Base-by-base conservation (phyloP, 768 basidiomycete genomes). In the Collybia mongolica region DNA sequence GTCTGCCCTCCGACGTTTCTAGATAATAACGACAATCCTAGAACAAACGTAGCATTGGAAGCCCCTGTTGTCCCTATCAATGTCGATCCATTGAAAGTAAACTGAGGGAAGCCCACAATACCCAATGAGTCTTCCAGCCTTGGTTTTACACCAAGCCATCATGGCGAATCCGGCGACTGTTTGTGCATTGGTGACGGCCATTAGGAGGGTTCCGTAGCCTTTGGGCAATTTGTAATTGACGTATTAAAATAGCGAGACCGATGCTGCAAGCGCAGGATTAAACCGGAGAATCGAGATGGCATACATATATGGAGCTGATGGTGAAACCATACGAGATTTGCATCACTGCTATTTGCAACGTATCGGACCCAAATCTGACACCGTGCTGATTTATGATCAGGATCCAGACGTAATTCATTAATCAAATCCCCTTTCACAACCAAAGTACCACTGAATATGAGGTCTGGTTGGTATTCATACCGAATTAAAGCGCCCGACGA, bases 1-100 rank as follows among this genome's bases (percentile, higher is more conserved):
- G 61, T 59, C 40, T 60, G 68, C 7, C 74, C 74, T 12, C 65
- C 72, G 0, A 66, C 65, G 54, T 75, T 75, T 6, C 65, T 65
- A 4, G 71, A 70, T 41, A 74, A 64, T 18, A 75, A 62, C 15
- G 63, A 64, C 15, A 67, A 51, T 1, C 61, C 64, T 20, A 67
- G 49, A 3, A 67, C 65, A 47, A 67, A 67, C 1, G 63, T 59
- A n/a, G 64, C 62, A 41, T 65, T 63, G 18, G 52, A 62, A 4
- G 63, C 56, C 1, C 65, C 65, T 5, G 63, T 63, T 15, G 64
- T 38, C 54, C 56, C 59, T 58, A 17, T n/a, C 14, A 2, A 5
- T 24, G 2, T 3, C n/a, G 23, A 2, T 17, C 19, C 39, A 40
- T 12, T 24, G n/a, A 19, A 5, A 35, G 4, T 5, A 19, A 14